Percentiles rank a stretch among this genome's conserved stretches.
phyloP scores from a whole-genome alignment of 1,284 basidiomycete species.

The Tylopilus sp. region DNA sequence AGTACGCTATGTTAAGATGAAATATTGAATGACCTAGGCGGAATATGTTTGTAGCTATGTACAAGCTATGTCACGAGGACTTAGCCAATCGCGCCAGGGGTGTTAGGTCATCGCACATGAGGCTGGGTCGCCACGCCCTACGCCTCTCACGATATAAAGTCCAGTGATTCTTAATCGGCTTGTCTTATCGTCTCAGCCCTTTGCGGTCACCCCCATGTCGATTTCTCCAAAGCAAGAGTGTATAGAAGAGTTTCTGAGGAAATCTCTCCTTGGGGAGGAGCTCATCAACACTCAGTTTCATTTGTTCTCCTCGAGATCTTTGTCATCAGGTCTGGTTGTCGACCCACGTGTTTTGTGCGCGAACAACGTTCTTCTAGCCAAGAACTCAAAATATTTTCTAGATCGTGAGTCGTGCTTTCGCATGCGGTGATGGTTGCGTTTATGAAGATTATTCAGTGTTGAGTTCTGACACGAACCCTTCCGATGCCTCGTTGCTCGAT shows the following conservation, averaged over 20 bases:
- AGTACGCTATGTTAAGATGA: too few relatives aligned
- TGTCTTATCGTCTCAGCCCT: not conserved
- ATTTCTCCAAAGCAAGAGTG: not conserved
- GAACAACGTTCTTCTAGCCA: constrained; percentile 16
- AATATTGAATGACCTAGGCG: too few relatives aligned
- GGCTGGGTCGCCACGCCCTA: too few relatives aligned
- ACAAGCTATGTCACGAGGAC: too few relatives aligned
- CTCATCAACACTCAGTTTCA: constrained; percentile 25
- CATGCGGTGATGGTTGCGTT: not conserved
- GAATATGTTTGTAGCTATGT: too few relatives aligned
- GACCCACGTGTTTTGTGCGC: constrained; percentile 14
- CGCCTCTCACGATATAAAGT: not conserved
- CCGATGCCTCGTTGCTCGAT: not conserved
- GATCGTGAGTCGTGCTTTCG: constrained; percentile 3
- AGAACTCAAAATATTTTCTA: constrained; percentile 17
- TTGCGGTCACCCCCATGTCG: not conserved
- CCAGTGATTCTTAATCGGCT: not conserved
- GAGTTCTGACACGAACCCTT: not conserved
- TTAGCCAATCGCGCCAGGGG: too few relatives aligned
- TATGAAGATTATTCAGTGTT: not conserved
- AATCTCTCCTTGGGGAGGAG: constrained; percentile 23
- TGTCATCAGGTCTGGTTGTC: not conserved
- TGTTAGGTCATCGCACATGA: not conserved
- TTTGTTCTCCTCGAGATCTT: constrained; percentile 14
- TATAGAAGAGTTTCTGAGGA: constrained; percentile 18